Conservation (phyloP, 2,329 filamentous ascomycete species). For the Fusarium chaquense region DNA sequence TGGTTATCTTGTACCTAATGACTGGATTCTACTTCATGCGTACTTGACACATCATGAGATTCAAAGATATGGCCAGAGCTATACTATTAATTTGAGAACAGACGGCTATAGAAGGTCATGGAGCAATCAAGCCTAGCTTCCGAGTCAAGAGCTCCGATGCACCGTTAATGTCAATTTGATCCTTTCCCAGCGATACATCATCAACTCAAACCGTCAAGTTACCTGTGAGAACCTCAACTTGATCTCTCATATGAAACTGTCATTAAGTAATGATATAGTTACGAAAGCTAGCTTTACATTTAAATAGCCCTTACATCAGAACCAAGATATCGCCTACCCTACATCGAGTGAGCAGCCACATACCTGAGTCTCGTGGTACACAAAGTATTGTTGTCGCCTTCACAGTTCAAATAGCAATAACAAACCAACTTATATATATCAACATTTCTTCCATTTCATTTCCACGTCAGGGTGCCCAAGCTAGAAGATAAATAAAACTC, state of each 20-base stretch:
- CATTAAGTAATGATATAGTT: neutral
- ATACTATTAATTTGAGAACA: neutral
- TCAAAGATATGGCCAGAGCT: neutral
- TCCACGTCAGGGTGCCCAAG: constrained; percentile 34
- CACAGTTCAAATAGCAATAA: neutral
- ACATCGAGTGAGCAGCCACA: neutral
- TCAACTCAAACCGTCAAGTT: neutral
- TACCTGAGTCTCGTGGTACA: neutral
- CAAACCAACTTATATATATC: neutral
- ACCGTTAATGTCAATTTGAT: neutral
- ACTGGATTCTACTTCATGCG: neutral
- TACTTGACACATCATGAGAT: too few species aligned
- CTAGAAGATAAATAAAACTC: constrained; percentile 41
- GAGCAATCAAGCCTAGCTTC: neutral
- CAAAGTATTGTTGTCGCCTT: neutral
- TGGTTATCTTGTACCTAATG: neutral
- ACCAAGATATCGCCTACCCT: neutral
- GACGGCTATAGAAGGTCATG: rapidly evolving
- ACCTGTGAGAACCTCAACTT: too few species aligned
- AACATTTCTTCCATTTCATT: constrained; percentile 29
- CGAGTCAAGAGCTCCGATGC: neutral
- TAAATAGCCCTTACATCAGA: rapidly evolving
- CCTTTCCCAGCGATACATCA: too few species aligned
- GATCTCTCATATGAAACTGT: neutral
- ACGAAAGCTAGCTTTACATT: neutral